phyloP scores from a whole-genome alignment of 345 rosid genomes.

The Eucalyptus grandis region DNA sequence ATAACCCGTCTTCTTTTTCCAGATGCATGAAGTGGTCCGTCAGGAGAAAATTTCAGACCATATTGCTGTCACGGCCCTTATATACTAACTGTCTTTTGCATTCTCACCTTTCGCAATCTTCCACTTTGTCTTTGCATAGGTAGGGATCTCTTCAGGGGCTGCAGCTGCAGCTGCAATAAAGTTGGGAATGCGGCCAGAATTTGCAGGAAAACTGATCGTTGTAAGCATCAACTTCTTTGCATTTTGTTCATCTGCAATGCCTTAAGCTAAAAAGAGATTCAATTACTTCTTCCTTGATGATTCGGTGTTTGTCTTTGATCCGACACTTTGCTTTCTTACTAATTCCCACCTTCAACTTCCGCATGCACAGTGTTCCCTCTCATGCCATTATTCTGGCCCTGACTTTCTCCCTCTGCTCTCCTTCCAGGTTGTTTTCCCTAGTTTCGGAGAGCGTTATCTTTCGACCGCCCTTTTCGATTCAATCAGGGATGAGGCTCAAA shows the following conservation, averaged over 20 bases:
- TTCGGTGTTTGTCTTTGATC: background rate
- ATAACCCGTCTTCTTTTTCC: background rate
- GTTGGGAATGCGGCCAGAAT: constrained; percentile 37
- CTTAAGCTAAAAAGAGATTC: background rate
- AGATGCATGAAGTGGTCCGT: background rate
- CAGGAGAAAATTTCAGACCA: background rate
- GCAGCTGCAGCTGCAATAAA: constrained; percentile 41
- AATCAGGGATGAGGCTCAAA: constrained; percentile 43
- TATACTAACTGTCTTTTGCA: background rate
- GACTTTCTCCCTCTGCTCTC: background rate
- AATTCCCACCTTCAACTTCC: background rate
- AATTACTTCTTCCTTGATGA: background rate
- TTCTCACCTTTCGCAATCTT: background rate
- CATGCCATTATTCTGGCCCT: background rate
- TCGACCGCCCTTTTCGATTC: constrained; percentile 48
- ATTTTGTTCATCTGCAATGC: background rate
- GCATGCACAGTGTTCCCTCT: background rate
- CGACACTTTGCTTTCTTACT: background rate
- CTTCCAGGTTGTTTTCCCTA: constrained; percentile 53
- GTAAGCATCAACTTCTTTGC: constrained; percentile 6
- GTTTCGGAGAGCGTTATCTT: constrained; percentile 67
- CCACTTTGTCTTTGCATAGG: constrained; percentile 1
- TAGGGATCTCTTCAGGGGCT: constrained; percentile 54
- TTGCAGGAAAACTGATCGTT: constrained; percentile 38
- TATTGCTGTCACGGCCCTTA: background rate